These are phyloP conservation scores for Xylariaceae sp. DNA, from an alignment of 2,329 filamentous ascomycete genomes.

Conservation along the genomic window DNA sequence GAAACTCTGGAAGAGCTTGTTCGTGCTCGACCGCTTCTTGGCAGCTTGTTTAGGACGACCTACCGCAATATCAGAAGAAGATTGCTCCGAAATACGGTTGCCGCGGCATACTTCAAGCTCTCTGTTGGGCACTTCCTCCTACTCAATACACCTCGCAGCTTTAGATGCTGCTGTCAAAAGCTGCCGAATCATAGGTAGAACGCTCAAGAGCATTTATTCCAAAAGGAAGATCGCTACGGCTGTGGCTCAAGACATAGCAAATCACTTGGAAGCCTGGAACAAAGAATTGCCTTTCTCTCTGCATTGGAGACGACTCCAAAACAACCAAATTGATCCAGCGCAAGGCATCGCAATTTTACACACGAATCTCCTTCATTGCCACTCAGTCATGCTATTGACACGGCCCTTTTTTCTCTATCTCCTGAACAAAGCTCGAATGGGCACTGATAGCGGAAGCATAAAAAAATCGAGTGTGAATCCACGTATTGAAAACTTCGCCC, in stretches of 20 bases:
- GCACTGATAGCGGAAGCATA: conserved; percentile 29
- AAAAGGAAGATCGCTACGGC: conserved; percentile 56
- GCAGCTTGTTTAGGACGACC: conserved; percentile 62
- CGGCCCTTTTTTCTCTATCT: conserved; percentile 63
- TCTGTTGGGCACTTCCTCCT: conserved; percentile 11
- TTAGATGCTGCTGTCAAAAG: conserved; percentile 57
- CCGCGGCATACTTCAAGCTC: conserved; percentile 9
- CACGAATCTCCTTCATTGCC: conserved; percentile 59
- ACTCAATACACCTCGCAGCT: conserved; percentile 30
- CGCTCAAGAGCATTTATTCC: conserved; percentile 59
- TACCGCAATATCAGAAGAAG: conserved; percentile 58
- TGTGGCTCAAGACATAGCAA: conserved; percentile 56
- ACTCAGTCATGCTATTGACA: conserved; percentile 61
- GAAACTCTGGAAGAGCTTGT: conserved; percentile 63
- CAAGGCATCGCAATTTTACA: conserved; percentile 61
- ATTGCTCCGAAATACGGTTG: conserved; percentile 54
- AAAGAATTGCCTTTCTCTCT: conserved; percentile 46
- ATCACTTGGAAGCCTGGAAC: conserved; percentile 52
- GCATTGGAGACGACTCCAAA: conserved; percentile 48
- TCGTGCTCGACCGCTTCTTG: conserved; percentile 62
- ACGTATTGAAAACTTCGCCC: conserved; percentile 46
- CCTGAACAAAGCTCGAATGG: conserved; percentile 41
- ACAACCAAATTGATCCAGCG: conserved; percentile 38
- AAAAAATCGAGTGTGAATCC: conserved; percentile 30
- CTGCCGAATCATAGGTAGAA: conserved; percentile 56